Evolutionary conservation across 164 flowering plant genomes (phyloP), one percentile per base, ranked within the genome.

Genomic region (Umbellularia californica): DNA sequence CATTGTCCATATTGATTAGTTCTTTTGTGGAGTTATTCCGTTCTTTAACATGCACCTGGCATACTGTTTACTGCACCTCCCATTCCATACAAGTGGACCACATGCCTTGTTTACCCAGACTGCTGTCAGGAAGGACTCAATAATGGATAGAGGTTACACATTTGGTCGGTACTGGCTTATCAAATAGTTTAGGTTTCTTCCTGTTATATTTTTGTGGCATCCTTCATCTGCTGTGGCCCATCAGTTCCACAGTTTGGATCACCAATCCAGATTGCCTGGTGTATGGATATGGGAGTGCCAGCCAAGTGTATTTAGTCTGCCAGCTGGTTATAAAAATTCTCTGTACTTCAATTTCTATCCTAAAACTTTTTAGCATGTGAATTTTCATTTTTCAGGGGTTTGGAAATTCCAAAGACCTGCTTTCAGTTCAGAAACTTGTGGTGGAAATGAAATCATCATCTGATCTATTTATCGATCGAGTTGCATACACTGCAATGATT

Each of bases 401-500:
- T 81, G 88, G 87, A 30, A 74, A 76, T 79, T 81, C 80, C 72
- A 85, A 83, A 69, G 90, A 91, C 85, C 77, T 84, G 24, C 70
- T 25, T 75, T 83, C 89, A 72, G 82, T 91, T 70, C 84, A 79
- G 76, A 82, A 80, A 78, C 77, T 91, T 81, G 79, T 87, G 75
- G 67, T 84, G 77, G 92, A 89, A 77, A 85, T 91, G 87, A 90
- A 88, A 80, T 81, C 80, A 77, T 69, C 52, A 55, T 75, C 72
- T 73, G 69, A 74, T 64, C 79, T 86, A 65, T 71, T 70, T 65
- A 76, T 88, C 74, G 95, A 91, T 82, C 86, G 90, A 52, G 74
- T 88, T 73, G 92, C 92, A 22, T 89, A 86, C 71, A 88, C 93
- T 73, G 81, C 88, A 63, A 81, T 84, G 50, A 76, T 91, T 81